These are phyloP conservation scores for Cyclocybe aegerita DNA, from an alignment of 768 basidiomycete genomes.

Conservation along the genomic window DNA sequence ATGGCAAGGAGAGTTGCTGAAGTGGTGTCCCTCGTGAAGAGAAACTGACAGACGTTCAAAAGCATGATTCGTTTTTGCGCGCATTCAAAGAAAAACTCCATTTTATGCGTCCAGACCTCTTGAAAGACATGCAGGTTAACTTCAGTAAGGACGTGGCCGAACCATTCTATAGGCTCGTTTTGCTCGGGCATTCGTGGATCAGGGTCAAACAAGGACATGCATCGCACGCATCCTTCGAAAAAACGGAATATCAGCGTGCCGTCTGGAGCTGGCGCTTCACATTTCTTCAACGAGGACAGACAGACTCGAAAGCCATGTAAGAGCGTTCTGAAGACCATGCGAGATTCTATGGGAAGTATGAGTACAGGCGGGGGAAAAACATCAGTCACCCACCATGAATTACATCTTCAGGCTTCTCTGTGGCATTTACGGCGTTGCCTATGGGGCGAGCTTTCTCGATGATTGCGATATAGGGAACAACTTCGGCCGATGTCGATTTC, in stretches of 20 bases:
- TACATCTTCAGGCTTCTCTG: slow-evolving; percentile 82
- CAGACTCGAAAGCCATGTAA: slow-evolving; percentile 86
- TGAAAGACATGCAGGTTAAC: slow-evolving; percentile 92
- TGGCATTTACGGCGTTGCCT: slow-evolving; percentile 70
- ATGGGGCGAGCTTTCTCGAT: slow-evolving; percentile 90
- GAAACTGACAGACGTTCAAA: slow-evolving; percentile 80
- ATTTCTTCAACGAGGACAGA: slow-evolving; percentile 73
- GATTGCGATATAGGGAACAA: slow-evolving; percentile 51
- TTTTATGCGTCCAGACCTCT: slow-evolving; percentile 93
- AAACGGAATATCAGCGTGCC: slow-evolving; percentile 85
- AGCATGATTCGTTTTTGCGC: slow-evolving; percentile 75
- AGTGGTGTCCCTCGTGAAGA: slow-evolving; percentile 76
- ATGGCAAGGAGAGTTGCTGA: slow-evolving; percentile 86
- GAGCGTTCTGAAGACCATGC: slow-evolving; percentile 83
- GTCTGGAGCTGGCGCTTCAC: slow-evolving; percentile 77
- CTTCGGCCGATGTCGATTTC: slow-evolving; percentile 29
- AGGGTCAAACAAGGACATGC: slow-evolving; percentile 81
- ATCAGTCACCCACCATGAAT: slow-evolving; percentile 59
- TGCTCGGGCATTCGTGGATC: slow-evolving; percentile 59
- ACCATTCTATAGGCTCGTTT: slow-evolving; percentile 83
- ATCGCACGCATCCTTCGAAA: slow-evolving; percentile 82
- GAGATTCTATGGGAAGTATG: slow-evolving; percentile 58
- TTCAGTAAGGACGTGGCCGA: slow-evolving; percentile 74
- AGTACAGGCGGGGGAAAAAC: slow-evolving; percentile 7
- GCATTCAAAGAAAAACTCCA: slow-evolving; percentile 86